Percentiles rank a stretch among this genome's conserved stretches.
Conservation (phyloP, 192 early-diverging fungal species). For the Blastocladiella britannica region DNA sequence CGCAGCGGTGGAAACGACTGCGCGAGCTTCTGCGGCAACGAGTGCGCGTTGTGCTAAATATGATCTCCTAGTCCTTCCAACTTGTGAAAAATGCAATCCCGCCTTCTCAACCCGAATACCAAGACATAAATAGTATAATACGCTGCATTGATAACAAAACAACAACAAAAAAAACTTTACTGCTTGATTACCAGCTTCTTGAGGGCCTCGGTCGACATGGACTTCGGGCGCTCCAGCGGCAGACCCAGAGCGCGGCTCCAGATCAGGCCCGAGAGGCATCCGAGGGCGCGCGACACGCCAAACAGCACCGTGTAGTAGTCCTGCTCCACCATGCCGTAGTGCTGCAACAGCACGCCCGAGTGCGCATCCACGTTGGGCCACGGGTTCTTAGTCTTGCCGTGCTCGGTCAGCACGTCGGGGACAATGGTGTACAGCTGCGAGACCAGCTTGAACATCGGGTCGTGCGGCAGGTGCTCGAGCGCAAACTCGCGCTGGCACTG, state of each 20-base stretch:
- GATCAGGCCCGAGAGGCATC: constrained; percentile 83
- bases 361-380: constrained; percentile 99
- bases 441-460: constrained; percentile 92
- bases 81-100: no score
- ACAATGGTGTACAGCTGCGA: constrained; percentile 92
- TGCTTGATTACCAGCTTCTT: constrained; percentile 64
- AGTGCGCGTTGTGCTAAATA: no score
- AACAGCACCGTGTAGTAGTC: constrained; percentile 99
- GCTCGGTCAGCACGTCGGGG: constrained; percentile 85
- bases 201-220: constrained; percentile 62
- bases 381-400: constrained; percentile 99
- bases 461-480: constrained; percentile 87
- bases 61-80: no score
- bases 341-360: constrained; percentile 87
- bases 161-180: constrained; percentile 3
- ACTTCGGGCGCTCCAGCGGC: constrained; percentile 82
- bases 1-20: no score
- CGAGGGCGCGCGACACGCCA: constrained; percentile 93
- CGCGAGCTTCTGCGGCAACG: no score
- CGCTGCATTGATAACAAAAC: neutral
- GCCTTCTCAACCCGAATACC: no score
- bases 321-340: constrained; percentile 91
- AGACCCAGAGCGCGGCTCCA: constrained; percentile 96
- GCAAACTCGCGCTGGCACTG: constrained; percentile 96
- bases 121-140: neutral